A percentile compares a stretch with the other conserved stretches of the same genome.
phyloP scores from a whole-genome alignment of 306 rosid genomes.

The Quercus aquifolioides region DNA sequence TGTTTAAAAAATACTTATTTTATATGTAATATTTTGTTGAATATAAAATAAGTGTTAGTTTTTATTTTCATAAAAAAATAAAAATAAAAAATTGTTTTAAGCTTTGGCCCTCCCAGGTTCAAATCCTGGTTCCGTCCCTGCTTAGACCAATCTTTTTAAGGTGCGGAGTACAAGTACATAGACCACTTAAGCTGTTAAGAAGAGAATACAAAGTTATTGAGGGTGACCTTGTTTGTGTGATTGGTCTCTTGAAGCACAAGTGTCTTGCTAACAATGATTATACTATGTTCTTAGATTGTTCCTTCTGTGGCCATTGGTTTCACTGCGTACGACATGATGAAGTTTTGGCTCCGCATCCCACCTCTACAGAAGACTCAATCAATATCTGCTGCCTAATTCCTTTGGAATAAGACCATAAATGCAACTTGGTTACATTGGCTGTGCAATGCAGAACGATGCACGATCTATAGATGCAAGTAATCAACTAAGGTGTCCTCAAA shows the following conservation, averaged over 20 bases:
- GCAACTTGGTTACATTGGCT: background rate
- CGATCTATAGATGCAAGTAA: too few species aligned
- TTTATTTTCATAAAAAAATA: too few species aligned
- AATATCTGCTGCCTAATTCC: conserved; percentile 35
- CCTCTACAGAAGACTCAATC: conserved; percentile 67
- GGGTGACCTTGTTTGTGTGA: background rate
- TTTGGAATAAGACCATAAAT: background rate
- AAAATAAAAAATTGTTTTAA: too few species aligned
- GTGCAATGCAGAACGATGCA: background rate
- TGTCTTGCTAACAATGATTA: background rate
- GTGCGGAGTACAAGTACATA: background rate
- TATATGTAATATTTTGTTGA: too few species aligned
- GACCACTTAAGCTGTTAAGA: background rate
- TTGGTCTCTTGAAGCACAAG: background rate
- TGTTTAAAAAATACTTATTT: too few species aligned
- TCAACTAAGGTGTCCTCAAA: too few species aligned
- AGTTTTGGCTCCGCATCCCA: conserved; percentile 70
- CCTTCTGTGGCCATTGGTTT: conserved; percentile 94
- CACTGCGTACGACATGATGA: conserved; percentile 76
- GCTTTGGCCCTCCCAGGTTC: too few species aligned
- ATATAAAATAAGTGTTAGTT: too few species aligned
- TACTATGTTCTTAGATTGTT: conserved; percentile 59
- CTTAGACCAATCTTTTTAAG: background rate
- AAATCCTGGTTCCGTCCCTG: too few species aligned
- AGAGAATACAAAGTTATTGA: background rate